Conservation (phyloP, 2,329 filamentous ascomycete species). For the Cordyceps tenuipes region DNA sequence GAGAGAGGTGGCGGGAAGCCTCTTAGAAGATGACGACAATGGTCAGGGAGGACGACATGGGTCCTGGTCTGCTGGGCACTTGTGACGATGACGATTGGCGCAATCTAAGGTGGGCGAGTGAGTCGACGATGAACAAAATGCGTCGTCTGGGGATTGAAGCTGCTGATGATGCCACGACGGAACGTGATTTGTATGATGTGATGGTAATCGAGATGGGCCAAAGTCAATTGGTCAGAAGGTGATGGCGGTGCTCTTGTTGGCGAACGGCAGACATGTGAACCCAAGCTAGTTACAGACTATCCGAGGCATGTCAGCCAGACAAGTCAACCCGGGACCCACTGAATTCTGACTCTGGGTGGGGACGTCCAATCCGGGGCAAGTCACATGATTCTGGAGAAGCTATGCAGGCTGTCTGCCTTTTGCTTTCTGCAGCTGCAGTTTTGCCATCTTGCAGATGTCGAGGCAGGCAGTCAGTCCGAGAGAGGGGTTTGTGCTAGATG, state of each 20-base stretch:
- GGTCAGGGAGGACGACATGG: constrained; percentile 10
- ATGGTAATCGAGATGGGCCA: background rate
- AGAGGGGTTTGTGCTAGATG: too few relatives aligned
- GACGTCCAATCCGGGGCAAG: constrained; percentile 9
- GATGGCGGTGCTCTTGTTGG: background rate
- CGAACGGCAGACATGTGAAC: constrained; percentile 7
- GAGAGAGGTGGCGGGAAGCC: background rate
- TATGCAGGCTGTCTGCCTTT: background rate
- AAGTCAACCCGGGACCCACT: constrained; percentile 10
- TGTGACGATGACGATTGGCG: background rate
- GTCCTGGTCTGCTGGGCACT: background rate
- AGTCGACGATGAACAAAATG: background rate
- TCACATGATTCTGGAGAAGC: constrained; percentile 11
- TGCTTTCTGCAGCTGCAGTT: too few relatives aligned
- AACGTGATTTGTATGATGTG: background rate
- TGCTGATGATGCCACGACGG: background rate
- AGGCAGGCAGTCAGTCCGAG: too few relatives aligned
- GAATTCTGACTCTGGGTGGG: background rate
- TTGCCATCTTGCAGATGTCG: too few relatives aligned
- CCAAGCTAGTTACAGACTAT: constrained; percentile 6
- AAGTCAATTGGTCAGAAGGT: background rate
- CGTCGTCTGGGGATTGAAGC: background rate
- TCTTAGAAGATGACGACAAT: constrained; percentile 1
- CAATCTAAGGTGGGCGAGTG: background rate
- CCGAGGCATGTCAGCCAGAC: constrained; percentile 9